A percentile compares a stretch with the other conserved stretches of the same genome.
Conservation (phyloP, 257 asterid species). For the Catharanthus roseus region DNA sequence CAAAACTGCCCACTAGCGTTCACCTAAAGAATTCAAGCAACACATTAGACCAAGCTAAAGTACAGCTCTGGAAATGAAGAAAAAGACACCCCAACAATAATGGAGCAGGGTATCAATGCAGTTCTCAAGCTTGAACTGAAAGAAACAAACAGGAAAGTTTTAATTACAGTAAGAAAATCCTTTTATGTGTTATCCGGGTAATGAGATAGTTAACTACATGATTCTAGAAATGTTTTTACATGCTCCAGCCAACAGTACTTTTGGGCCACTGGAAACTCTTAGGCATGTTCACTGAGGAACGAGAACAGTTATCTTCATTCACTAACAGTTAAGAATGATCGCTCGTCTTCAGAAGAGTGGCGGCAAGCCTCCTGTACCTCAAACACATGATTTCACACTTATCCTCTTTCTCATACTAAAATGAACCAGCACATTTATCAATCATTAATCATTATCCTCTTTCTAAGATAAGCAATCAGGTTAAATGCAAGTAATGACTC, state of each 20-base stretch:
- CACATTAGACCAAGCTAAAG: constrained; percentile 7
- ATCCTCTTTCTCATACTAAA: neutral
- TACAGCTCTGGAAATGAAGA: neutral
- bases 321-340: neutral
- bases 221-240: neutral
- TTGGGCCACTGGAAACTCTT: neutral
- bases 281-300: neutral
- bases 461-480: neutral
- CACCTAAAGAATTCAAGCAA: constrained; percentile 48
- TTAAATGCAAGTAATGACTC: neutral
- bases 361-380: neutral
- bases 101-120: neutral
- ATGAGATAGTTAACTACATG: neutral
- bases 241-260: neutral
- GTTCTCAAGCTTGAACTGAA: neutral
- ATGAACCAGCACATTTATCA: neutral
- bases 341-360: constrained; percentile 1
- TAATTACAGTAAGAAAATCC: neutral
- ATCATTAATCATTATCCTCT: neutral
- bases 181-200: neutral
- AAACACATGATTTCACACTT: neutral
- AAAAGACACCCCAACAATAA: neutral
- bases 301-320: no score
- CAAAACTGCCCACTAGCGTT: constrained; percentile 99
- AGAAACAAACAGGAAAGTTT: neutral